A percentile compares a stretch with the other conserved stretches of the same genome.
Evolutionary conservation across 768 basidiomycete species (phyloP).

Genomic region (Naematelia encephala): DNA sequence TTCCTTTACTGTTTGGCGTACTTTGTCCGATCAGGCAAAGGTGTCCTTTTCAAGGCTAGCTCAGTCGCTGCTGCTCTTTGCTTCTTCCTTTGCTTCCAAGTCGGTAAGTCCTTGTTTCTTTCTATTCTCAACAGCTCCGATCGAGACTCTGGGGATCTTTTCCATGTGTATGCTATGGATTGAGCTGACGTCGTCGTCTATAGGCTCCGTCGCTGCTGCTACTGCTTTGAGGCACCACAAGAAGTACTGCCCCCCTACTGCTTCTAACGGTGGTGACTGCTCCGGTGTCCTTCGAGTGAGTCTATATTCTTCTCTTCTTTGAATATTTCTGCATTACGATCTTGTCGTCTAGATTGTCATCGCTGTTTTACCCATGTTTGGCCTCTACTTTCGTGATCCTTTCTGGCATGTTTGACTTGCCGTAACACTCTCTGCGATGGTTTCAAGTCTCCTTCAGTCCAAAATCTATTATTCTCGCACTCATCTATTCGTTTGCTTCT

Average conservation of each 20-base stretch:
- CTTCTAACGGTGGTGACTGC: slow-evolving; percentile 19
- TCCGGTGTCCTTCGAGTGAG: slow-evolving; percentile 24
- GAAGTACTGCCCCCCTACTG: slow-evolving; percentile 20
- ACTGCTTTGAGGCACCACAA: slow-evolving; percentile 14
- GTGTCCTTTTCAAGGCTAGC: slow-evolving; percentile 12
- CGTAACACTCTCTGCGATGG: neutral
- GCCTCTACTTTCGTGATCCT: no score
- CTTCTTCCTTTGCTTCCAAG: slow-evolving; percentile 12
- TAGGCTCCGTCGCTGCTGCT: slow-evolving; percentile 15
- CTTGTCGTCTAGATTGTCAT: no score
- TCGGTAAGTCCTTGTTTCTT: slow-evolving; percentile 12
- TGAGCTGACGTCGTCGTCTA: neutral
- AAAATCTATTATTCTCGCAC: no score
- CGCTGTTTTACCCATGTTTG: no score
- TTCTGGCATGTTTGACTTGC: neutral
- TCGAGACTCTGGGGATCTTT: no score
- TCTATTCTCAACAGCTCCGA: neutral
- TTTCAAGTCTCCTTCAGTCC: neutral
- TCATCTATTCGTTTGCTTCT: neutral
- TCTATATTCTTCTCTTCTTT: neutral
- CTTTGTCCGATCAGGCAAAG: slow-evolving; percentile 13
- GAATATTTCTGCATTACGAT: no score
- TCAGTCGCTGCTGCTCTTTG: slow-evolving; percentile 5
- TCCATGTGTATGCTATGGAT: no score
- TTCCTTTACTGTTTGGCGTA: slow-evolving; percentile 11